phyloP scores from a whole-genome alignment of 2,329 filamentous ascomycete species.

The Dactylellina leptospora region DNA sequence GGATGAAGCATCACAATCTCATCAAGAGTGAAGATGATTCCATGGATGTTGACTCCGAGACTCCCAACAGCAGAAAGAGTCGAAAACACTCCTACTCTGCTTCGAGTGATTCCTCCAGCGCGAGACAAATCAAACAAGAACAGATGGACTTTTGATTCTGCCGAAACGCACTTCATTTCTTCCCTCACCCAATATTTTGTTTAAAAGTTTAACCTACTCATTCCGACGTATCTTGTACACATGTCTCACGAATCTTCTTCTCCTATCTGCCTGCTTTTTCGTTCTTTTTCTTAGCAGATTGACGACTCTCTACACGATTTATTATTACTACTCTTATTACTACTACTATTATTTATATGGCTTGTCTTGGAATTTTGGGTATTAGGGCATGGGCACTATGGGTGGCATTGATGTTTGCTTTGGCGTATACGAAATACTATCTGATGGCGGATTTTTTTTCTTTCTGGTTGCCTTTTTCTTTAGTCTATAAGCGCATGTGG shows the following conservation, averaged over 20 bases:
- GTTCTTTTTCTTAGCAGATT: background rate
- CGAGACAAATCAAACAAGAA: slow-evolving; percentile 47
- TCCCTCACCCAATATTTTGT: slow-evolving; percentile 2
- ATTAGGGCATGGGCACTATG: background rate
- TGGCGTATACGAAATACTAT: background rate
- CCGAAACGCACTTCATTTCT: background rate
- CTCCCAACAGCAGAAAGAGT: slow-evolving; percentile 11
- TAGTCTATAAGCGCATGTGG: no score
- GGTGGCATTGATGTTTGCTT: background rate
- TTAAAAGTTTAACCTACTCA: slow-evolving; percentile 2
- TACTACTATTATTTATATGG: background rate
- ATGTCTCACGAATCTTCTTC: background rate
- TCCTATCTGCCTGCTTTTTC: background rate
- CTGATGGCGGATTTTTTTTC: no score
- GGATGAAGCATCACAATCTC: slow-evolving; percentile 41
- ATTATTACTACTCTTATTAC: background rate
- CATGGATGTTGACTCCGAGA: slow-evolving; percentile 41
- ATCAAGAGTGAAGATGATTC: slow-evolving; percentile 17
- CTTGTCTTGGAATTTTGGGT: background rate
- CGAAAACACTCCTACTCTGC: slow-evolving; percentile 34
- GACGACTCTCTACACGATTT: background rate
- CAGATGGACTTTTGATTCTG: slow-evolving; percentile 26
- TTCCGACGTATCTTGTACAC: background rate
- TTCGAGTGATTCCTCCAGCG: slow-evolving; percentile 45
- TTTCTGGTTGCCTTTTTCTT: no score